Evolutionary conservation across 495 filamentous ascomycete species (phyloP).

Genomic region (Talaromyces borbonicus): DNA sequence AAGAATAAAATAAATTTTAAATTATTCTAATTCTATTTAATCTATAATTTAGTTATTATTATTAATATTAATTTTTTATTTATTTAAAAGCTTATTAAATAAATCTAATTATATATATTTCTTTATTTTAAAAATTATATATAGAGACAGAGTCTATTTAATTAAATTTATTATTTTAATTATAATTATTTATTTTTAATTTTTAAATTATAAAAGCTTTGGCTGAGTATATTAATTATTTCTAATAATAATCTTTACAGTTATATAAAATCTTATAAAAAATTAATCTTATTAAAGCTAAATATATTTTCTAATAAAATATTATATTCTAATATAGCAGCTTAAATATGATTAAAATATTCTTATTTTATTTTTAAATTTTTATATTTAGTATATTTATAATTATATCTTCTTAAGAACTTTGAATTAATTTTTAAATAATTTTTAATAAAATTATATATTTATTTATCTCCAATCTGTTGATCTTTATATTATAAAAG

Average conservation of each 20-base stretch:
- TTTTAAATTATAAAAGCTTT: constrained; percentile 2
- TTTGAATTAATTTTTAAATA: not conserved
- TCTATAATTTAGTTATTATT: constrained; percentile 6
- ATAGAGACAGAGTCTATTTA: constrained; percentile 1
- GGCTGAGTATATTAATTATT: constrained; percentile 1
- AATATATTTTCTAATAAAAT: not conserved
- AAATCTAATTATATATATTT: constrained; percentile 1
- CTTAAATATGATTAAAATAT: not conserved
- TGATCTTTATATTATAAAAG: too few relatives aligned
- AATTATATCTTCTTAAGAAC: not conserved
- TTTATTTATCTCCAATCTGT: not conserved
- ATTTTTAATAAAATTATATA: not conserved
- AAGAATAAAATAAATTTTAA: constrained; percentile 5
- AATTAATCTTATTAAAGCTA: not conserved
- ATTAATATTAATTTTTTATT: constrained; percentile 4
- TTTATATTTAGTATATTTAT: not conserved
- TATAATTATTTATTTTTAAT: constrained; percentile 3
- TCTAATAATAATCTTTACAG: constrained; percentile 2
- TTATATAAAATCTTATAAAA: constrained; percentile 3
- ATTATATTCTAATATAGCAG: not conserved
- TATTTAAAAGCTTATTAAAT: not conserved
- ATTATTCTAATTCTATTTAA: constrained; percentile 5
- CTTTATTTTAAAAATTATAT: constrained; percentile 1
- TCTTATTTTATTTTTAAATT: not conserved
- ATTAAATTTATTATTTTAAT: not conserved